Percentiles rank a stretch among this genome's conserved stretches.
These are phyloP conservation scores for Alternaria panax DNA, from an alignment of 2,329 filamentous ascomycete species.

Conservation along the genomic window DNA sequence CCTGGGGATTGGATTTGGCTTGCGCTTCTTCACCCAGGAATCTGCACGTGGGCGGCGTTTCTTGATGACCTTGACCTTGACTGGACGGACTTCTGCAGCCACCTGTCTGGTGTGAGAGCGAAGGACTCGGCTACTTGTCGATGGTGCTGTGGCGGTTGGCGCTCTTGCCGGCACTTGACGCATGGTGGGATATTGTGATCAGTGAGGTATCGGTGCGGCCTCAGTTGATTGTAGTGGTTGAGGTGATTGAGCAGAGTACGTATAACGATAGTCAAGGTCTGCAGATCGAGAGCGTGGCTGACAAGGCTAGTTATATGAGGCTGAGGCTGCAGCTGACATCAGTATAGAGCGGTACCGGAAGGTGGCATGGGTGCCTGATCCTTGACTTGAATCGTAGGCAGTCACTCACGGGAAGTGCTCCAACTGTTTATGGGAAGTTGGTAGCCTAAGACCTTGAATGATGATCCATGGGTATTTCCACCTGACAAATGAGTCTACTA, in stretches of 20 bases:
- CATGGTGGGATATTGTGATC: background rate
- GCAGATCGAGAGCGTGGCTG: background rate
- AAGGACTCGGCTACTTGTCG: conserved; percentile 11
- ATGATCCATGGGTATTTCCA: no score
- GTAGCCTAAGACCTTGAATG: background rate
- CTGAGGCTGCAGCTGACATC: conserved; percentile 8
- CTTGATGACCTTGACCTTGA: conserved; percentile 6
- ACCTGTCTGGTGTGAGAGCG: conserved; percentile 22
- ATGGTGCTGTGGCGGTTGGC: background rate
- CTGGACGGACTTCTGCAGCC: background rate
- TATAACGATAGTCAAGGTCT: background rate
- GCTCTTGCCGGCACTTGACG: background rate
- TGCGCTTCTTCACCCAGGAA: conserved; percentile 34
- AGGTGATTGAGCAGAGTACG: background rate
- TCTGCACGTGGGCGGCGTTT: conserved; percentile 23
- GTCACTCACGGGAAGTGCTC: background rate
- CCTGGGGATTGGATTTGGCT: conserved; percentile 17
- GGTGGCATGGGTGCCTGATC: conserved; percentile 8
- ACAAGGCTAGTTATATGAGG: conserved; percentile 1
- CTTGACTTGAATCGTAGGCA: background rate
- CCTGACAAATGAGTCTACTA: background rate
- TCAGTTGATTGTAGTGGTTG: background rate
- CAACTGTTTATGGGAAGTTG: background rate
- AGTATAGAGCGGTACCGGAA: background rate
- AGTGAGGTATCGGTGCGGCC: background rate